Evolutionary conservation across 2,329 filamentous ascomycete genomes (phyloP).

Genomic region (Alternaria ethzedia): DNA sequence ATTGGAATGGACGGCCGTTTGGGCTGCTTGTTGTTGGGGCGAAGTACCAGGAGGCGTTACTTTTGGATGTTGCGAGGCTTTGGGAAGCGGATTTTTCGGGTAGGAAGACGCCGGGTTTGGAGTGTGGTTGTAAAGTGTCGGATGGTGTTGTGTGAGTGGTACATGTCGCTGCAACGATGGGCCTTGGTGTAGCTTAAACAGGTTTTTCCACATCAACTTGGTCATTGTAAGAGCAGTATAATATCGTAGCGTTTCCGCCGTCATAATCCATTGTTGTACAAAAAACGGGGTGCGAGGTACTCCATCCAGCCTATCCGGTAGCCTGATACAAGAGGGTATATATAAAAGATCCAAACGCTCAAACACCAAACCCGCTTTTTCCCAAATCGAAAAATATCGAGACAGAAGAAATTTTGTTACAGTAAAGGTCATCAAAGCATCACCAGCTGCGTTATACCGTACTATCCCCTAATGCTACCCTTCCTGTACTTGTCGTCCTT

Average conservation of each 20-base stretch:
- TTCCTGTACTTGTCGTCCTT: conserved; percentile 16
- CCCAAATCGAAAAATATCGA: neutral
- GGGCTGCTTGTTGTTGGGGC: neutral
- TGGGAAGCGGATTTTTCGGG: too few relatives aligned
- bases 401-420: neutral
- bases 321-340: neutral
- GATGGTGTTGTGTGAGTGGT: too few relatives aligned
- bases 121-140: too few relatives aligned
- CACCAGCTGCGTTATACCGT: neutral
- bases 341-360: neutral
- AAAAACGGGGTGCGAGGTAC: neutral
- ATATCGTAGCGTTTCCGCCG: neutral
- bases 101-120: too few relatives aligned
- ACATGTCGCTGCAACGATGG: too few relatives aligned
- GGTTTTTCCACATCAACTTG: neutral
- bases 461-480: conserved; percentile 4
- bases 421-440: neutral
- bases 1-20: neutral
- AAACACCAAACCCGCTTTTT: neutral
- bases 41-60: accelerated
- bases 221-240: neutral
- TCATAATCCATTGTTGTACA: neutral
- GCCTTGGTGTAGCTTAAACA: too few relatives aligned
- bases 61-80: neutral
- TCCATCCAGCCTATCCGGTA: neutral